Evolutionary conservation across 2,329 filamentous ascomycete species (phyloP).

Genomic region (Fusarium buharicum): DNA sequence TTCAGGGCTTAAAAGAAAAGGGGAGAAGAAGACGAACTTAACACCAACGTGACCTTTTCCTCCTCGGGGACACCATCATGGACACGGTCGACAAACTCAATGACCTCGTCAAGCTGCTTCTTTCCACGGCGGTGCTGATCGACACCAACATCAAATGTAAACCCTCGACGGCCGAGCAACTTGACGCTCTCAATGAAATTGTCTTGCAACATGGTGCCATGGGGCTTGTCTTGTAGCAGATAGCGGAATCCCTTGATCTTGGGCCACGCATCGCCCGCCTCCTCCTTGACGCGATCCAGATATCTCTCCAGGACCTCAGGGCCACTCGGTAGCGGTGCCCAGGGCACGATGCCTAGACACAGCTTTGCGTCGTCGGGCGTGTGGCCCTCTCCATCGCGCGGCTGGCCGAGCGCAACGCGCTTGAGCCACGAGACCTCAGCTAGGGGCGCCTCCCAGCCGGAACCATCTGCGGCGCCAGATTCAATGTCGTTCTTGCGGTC

Average conservation of each 20-base stretch:
- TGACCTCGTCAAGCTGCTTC: conserved; percentile 76
- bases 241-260: conserved; percentile 84
- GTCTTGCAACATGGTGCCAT: conserved; percentile 70
- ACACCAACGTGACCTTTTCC: conserved; percentile 72
- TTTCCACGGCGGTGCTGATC: conserved; percentile 82
- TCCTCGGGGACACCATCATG: conserved; percentile 69
- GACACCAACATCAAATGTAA: conserved; percentile 84
- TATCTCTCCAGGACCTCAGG: conserved; percentile 70
- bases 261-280: conserved; percentile 71
- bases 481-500: conserved; percentile 74
- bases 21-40: conserved; percentile 66
- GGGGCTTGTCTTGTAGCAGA: conserved; percentile 80
- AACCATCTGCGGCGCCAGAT: conserved; percentile 56
- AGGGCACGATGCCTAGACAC: conserved; percentile 79
- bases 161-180: conserved; percentile 70
- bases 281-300: conserved; percentile 67
- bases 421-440: conserved; percentile 77
- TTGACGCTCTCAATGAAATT: conserved; percentile 73
- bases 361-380: conserved; percentile 55
- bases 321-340: conserved; percentile 83
- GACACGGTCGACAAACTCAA: conserved; percentile 75
- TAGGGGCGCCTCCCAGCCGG: conserved; percentile 75
- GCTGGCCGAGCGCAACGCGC: conserved; percentile 70
- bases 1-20: background rate
- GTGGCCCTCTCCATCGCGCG: conserved; percentile 69